Conservation (phyloP, 257 asterid genomes). For the Solanum lycopersicoides region DNA sequence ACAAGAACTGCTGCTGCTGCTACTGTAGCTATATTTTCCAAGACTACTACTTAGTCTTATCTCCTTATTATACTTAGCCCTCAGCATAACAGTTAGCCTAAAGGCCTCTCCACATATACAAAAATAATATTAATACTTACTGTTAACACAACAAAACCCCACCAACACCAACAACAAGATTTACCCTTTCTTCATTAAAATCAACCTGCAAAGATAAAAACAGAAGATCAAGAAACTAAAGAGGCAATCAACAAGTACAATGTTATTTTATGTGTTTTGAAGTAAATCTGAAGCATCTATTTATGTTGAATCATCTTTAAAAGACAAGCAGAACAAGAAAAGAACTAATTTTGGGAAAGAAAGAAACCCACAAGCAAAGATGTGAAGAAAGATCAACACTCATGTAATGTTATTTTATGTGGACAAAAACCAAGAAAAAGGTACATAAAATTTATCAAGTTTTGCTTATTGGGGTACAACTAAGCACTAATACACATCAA, state of each 20-base stretch:
- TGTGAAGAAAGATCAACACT: conserved; percentile 21
- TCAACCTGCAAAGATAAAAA: conserved; percentile 24
- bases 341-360: conserved; percentile 16
- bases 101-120: conserved; percentile 13
- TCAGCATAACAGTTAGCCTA: conserved; percentile 74
- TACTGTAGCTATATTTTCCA: background rate
- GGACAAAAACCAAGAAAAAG: conserved; percentile 27
- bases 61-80: conserved; percentile 23
- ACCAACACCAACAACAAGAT: background rate
- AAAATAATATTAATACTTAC: conserved; percentile 21
- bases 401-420: conserved; percentile 79
- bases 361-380: conserved; percentile 14
- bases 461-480: conserved; percentile 37
- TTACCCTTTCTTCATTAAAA: background rate
- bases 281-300: conserved; percentile 16
- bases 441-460: conserved; percentile 17
- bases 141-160: conserved; percentile 11
- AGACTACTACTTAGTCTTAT: conserved; percentile 22
- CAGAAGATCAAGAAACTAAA: conserved; percentile 11
- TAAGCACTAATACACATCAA: conserved; percentile 12
- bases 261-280: conserved; percentile 59
- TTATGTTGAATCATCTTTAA: background rate
- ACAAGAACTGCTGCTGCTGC: conserved; percentile 45
- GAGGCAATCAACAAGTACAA: conserved; percentile 12
- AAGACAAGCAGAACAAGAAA: conserved; percentile 21